Evolutionary conservation across 1,284 basidiomycete species (phyloP).

Genomic region (Taiwanofungus camphoratus): DNA sequence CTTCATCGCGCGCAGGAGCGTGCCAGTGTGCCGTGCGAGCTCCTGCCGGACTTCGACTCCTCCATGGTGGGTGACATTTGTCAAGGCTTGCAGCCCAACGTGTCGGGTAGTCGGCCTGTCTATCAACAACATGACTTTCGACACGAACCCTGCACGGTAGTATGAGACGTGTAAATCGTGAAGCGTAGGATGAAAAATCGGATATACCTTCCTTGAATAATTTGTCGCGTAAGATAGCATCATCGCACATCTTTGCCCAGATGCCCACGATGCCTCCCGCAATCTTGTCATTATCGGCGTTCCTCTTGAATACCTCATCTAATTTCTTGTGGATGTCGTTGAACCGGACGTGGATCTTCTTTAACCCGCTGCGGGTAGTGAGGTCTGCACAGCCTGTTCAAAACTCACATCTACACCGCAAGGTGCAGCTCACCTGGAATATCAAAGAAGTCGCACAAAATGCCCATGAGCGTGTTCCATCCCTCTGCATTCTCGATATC

Average conservation of each 20-base stretch:
- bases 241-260: constrained; percentile 57
- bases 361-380: constrained; percentile 48
- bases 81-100: constrained; percentile 49
- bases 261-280: constrained; percentile 53
- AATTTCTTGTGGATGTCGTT: constrained; percentile 42
- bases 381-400: constrained; percentile 37
- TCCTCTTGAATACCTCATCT: constrained; percentile 28
- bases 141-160: constrained; percentile 49
- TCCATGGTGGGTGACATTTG: constrained; percentile 57
- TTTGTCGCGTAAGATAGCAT: constrained; percentile 52
- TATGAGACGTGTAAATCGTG: no score
- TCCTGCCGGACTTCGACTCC: constrained; percentile 42
- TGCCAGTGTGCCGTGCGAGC: constrained; percentile 40
- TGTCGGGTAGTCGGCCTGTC: constrained; percentile 40
- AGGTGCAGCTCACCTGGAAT: constrained; percentile 42
- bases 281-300: constrained; percentile 21
- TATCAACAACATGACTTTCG: constrained; percentile 48
- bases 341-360: constrained; percentile 55
- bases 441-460: constrained; percentile 43
- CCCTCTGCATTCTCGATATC: constrained; percentile 44
- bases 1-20: constrained; percentile 40
- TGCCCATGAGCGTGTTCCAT: constrained; percentile 42
- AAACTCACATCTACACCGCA: neutral
- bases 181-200: neutral
- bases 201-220: constrained; percentile 47